phyloP scores from a whole-genome alignment of 768 basidiomycete genomes.

The Leccinum obscurum region DNA sequence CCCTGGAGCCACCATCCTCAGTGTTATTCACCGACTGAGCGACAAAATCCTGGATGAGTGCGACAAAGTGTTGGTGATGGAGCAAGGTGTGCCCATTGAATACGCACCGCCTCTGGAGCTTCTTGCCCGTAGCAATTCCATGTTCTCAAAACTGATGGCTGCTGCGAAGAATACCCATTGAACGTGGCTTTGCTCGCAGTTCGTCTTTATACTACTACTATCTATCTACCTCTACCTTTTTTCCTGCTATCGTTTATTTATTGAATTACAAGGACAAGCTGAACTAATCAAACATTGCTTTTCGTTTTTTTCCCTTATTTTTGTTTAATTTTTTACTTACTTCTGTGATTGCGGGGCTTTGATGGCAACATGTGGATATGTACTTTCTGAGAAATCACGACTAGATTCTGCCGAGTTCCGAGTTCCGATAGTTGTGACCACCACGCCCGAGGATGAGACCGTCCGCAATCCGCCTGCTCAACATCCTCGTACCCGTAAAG shows the following conservation, averaged over 20 bases:
- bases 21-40: slow-evolving; percentile 33
- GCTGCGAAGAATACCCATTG: slow-evolving; percentile 22
- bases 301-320: not conserved
- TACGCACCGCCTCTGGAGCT: slow-evolving; percentile 25
- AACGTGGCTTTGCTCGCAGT: not conserved
- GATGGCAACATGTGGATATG: not conserved
- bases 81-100: slow-evolving; percentile 33
- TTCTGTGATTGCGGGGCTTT: not conserved
- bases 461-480: slow-evolving; percentile 67
- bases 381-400: not conserved
- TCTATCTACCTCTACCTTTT: not conserved
- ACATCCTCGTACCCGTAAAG: slow-evolving; percentile 94
- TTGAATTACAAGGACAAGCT: not conserved
- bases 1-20: slow-evolving; percentile 30
- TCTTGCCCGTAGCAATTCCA: slow-evolving; percentile 25
- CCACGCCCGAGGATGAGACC: slow-evolving; percentile 61
- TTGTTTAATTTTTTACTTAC: not conserved
- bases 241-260: not conserved
- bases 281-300: not conserved
- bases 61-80: slow-evolving; percentile 40
- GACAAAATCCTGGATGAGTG: slow-evolving; percentile 31
- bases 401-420: slow-evolving; percentile 14
- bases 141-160: slow-evolving; percentile 31
- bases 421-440: slow-evolving; percentile 11
- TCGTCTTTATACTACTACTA: not conserved